These are phyloP conservation scores for Mollisia scopiformis DNA, from an alignment of 2,329 filamentous ascomycete genomes.

Conservation along the genomic window DNA sequence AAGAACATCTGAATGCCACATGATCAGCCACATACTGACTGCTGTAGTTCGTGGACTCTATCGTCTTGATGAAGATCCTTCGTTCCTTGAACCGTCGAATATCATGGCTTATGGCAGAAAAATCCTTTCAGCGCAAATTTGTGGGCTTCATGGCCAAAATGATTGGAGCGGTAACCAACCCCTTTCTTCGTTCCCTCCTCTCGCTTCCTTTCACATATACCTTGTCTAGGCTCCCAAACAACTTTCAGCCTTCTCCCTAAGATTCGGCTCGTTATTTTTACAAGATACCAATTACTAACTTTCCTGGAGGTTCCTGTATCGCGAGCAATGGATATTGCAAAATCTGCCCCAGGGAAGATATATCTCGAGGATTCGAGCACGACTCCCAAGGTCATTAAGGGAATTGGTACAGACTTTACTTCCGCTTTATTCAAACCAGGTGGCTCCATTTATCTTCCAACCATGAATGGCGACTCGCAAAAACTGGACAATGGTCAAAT, in stretches of 20 bases:
- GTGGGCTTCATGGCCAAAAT: constrained; percentile 81
- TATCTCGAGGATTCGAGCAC: constrained; percentile 46
- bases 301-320: constrained; percentile 92
- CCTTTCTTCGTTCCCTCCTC: no score
- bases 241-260: no score
- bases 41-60: constrained; percentile 84
- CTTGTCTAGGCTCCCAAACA: no score
- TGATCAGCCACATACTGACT: neutral
- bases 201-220: no score
- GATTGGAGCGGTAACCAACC: constrained; percentile 80
- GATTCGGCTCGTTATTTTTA: no score
- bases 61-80: constrained; percentile 86
- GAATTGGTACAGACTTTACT: constrained; percentile 21
- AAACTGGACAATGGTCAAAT: constrained; percentile 20
- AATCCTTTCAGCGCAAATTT: constrained; percentile 81
- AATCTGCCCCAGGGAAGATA: constrained; percentile 73
- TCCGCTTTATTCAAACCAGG: constrained; percentile 14
- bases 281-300: no score
- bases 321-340: constrained; percentile 83
- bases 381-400: neutral
- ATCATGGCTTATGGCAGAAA: constrained; percentile 88
- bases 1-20: neutral
- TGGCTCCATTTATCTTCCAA: constrained; percentile 19
- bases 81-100: constrained; percentile 82
- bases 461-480: constrained; percentile 20